Conservation (phyloP, 208 protist genomes). For the Angomonas deanei region DNA sequence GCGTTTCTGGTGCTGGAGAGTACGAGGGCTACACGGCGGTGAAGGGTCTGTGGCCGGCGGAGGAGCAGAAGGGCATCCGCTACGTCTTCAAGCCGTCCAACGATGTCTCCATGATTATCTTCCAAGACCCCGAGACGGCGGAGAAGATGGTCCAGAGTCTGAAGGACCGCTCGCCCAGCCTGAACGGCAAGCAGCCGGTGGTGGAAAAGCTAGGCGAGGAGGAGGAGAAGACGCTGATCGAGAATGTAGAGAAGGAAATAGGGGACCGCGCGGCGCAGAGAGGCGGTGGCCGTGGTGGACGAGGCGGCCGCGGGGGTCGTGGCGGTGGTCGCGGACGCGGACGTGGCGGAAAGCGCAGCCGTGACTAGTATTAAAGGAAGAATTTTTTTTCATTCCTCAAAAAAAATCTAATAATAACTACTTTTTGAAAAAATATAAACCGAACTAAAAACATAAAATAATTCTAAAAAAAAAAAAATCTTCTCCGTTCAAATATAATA, state of each 20-base stretch:
- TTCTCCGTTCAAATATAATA: no score
- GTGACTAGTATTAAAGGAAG: constrained; percentile 9
- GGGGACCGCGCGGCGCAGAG: constrained; percentile 49
- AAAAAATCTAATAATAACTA: not conserved
- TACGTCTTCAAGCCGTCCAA: constrained; percentile 79
- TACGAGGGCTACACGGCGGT: constrained; percentile 69
- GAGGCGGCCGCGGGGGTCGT: constrained; percentile 31
- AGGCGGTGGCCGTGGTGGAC: constrained; percentile 15
- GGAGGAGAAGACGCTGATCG: constrained; percentile 64
- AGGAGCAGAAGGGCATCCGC: constrained; percentile 79
- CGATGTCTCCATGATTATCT: constrained; percentile 68
- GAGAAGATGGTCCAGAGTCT: constrained; percentile 68
- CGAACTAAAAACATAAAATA: constrained; percentile 1
- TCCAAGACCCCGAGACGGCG: constrained; percentile 76
- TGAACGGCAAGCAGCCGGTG: constrained; percentile 67
- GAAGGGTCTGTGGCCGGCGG: constrained; percentile 78
- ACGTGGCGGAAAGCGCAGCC: constrained; percentile 31
- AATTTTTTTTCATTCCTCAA: not conserved
- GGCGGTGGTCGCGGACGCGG: constrained; percentile 37
- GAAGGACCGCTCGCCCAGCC: constrained; percentile 60
- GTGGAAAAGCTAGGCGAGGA: constrained; percentile 59
- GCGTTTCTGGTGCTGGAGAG: constrained; percentile 54
- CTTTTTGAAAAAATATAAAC: not conserved
- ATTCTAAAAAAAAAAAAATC: constrained; percentile 10
- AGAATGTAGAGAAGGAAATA: constrained; percentile 80